Conservation (phyloP, 176 grass and related monocot genomes). For the Triticum timopheevii region DNA sequence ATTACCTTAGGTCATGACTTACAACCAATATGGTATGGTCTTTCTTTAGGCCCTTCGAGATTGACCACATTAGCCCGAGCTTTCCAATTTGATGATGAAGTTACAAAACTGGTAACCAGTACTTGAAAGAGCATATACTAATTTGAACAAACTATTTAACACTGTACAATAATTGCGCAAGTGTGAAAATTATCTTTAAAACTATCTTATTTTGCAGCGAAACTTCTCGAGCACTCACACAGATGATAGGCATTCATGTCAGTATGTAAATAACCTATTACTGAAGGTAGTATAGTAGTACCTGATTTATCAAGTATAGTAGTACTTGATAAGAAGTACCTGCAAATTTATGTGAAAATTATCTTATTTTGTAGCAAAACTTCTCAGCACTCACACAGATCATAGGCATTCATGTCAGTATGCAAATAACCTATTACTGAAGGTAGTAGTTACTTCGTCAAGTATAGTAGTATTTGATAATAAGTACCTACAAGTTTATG, state of each 20-base stretch:
- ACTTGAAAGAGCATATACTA: neutral
- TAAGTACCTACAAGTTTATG: no score
- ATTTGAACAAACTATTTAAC: neutral
- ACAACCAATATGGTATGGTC: no score
- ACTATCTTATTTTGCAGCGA: neutral
- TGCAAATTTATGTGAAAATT: neutral
- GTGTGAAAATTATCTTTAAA: conserved; percentile 28
- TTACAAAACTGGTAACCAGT: neutral
- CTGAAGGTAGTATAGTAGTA: neutral
- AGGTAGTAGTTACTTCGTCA: no score
- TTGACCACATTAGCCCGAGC: no score
- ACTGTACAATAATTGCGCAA: neutral
- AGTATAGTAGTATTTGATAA: no score
- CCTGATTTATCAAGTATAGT: conserved; percentile 21
- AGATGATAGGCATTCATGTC: neutral
- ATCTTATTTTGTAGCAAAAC: neutral
- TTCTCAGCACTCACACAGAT: neutral
- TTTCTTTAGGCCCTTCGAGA: no score
- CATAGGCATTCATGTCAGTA: neutral
- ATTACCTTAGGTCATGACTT: no score
- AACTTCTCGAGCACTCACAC: neutral
- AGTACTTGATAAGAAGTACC: conserved; percentile 68
- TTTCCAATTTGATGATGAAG: no score
- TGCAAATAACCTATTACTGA: conserved; percentile 6
- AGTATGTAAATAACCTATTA: conserved; percentile 6